Percentiles rank a stretch among this genome's conserved stretches.
These are phyloP conservation scores for Capsicum baccatum DNA, from an alignment of 257 asterid species.

Conservation along the genomic window DNA sequence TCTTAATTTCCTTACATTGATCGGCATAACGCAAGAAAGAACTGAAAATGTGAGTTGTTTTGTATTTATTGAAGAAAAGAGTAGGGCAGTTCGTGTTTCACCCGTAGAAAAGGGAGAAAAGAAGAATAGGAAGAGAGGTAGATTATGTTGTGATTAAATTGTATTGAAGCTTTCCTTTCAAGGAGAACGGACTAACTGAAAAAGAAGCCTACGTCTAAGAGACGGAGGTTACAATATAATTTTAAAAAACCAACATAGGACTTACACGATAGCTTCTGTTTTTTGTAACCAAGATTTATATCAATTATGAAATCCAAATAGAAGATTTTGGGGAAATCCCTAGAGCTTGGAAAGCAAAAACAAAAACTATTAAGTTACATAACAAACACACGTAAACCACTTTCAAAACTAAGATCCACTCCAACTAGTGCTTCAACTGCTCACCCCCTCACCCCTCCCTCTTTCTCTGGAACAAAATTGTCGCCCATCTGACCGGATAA, in stretches of 20 bases:
- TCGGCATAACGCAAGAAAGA: background rate
- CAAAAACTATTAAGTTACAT: background rate
- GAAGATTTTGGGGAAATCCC: background rate
- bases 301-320: background rate
- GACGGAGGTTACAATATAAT: background rate
- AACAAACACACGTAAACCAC: background rate
- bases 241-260: background rate
- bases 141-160: background rate
- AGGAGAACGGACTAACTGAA: background rate
- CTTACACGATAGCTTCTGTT: background rate
- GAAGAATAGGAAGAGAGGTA: background rate
- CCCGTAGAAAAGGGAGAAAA: background rate
- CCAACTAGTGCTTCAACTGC: background rate
- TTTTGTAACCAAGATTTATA: background rate
- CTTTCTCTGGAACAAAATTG: background rate
- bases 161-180: background rate
- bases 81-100: background rate
- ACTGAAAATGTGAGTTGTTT: background rate
- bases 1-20: background rate
- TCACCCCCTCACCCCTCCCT: background rate
- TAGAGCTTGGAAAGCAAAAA: background rate
- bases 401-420: background rate
- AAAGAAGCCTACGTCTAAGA: background rate
- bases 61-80: background rate
- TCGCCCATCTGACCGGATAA: background rate